Conservation (phyloP, 2,329 filamentous ascomycete genomes). For the Dichotomopilus funicola region DNA sequence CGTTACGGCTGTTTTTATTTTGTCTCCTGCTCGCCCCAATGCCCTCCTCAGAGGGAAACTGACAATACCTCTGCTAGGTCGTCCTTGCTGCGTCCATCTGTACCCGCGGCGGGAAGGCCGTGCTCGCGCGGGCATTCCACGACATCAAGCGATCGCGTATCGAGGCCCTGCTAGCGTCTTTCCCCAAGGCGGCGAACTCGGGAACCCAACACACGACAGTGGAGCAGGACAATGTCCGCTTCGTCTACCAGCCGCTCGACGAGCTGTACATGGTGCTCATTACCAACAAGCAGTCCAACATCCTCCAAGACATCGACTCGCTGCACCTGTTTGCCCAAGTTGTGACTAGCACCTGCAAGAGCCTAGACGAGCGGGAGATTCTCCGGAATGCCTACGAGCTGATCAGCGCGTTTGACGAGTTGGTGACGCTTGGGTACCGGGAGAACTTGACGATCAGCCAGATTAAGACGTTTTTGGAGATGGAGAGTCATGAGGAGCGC, state of each 20-base stretch:
- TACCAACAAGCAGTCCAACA: conserved; percentile 99
- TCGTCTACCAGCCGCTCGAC: conserved; percentile 97
- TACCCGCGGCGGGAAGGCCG: conserved; percentile 95
- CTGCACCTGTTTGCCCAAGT: conserved; percentile 97
- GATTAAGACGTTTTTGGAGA: conserved; percentile 98
- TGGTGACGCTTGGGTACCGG: conserved; percentile 90
- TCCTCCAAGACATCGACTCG: conserved; percentile 97
- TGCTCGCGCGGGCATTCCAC: conserved; percentile 94
- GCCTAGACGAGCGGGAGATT: conserved; percentile 91
- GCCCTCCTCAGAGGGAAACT: conserved; percentile 1
- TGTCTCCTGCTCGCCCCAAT: background rate
- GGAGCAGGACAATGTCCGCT: conserved; percentile 98
- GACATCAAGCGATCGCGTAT: conserved; percentile 96
- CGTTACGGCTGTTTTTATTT: conserved; percentile 11
- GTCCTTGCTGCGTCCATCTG: conserved; percentile 98
- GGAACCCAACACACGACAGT: conserved; percentile 97
- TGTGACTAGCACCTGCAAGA: conserved; percentile 93
- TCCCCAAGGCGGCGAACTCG: conserved; percentile 93
- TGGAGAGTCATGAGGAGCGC: conserved; percentile 98
- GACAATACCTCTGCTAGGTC: conserved; percentile 54
- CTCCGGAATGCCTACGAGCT: conserved; percentile 91
- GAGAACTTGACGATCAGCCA: conserved; percentile 95
- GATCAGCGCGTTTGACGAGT: conserved; percentile 92
- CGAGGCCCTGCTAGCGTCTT: conserved; percentile 91
- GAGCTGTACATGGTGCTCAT: conserved; percentile 99